Percentiles rank a stretch among this genome's conserved stretches.
phyloP scores from a whole-genome alignment of 768 basidiomycete genomes.

The Suillus weaverae region DNA sequence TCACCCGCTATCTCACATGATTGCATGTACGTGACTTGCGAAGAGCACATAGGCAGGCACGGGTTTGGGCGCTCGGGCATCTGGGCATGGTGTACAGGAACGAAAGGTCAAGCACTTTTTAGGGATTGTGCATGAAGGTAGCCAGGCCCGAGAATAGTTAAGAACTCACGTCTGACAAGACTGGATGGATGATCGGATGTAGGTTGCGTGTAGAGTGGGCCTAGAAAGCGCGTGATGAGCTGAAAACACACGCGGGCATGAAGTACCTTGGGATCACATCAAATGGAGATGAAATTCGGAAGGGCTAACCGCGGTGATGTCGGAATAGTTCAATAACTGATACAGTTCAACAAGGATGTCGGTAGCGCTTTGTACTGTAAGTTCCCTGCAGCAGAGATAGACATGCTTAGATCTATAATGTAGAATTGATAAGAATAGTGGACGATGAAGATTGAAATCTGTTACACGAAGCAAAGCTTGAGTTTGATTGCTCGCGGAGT shows the following conservation, averaged over 20 bases:
- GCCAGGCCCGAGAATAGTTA: neutral
- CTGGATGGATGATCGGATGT: neutral
- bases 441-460: neutral
- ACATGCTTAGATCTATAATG: too few relatives aligned
- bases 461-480: too few relatives aligned
- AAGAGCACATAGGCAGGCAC: neutral
- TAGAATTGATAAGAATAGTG: too few relatives aligned
- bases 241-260: neutral
- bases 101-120: neutral
- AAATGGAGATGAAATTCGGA: slow-evolving; percentile 2
- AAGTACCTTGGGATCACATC: neutral
- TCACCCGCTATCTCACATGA: neutral
- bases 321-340: neutral
- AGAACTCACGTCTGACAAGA: neutral
- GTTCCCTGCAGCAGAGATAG: neutral
- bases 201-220: neutral
- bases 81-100: neutral
- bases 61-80: neutral
- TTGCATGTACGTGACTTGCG: neutral
- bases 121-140: neutral
- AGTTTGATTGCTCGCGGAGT: slow-evolving; percentile 8
- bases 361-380: neutral
- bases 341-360: neutral
- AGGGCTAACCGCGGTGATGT: neutral
- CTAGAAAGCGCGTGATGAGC: neutral